phyloP scores from a whole-genome alignment of 257 asterid genomes.

The Sherardia arvensis region DNA sequence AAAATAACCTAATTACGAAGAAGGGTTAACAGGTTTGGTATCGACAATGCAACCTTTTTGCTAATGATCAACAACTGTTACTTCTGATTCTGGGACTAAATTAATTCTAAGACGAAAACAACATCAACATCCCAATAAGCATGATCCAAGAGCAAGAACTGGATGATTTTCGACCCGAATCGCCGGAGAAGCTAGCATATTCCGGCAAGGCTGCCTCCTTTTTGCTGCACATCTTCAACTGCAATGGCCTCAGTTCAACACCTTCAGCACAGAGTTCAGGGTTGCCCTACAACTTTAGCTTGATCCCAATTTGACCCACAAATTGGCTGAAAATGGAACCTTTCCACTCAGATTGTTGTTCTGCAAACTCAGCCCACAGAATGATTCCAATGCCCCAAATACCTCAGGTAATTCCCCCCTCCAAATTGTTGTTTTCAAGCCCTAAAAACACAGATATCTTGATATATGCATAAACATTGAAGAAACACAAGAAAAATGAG shows the following conservation, averaged over 20 bases:
- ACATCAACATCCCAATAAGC: conserved; percentile 19
- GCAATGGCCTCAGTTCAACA: conserved; percentile 35
- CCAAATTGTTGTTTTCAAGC: conserved; percentile 61
- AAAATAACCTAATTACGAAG: neutral
- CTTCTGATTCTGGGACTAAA: neutral
- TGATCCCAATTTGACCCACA: conserved; percentile 46
- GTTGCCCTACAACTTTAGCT: conserved; percentile 78
- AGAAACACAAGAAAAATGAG: too few relatives aligned
- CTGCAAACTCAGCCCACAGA: conserved; percentile 63
- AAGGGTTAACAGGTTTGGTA: conserved; percentile 14
- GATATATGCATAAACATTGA: too few relatives aligned
- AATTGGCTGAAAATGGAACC: conserved; percentile 58
- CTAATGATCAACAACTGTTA: neutral
- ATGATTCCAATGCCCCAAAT: conserved; percentile 39
- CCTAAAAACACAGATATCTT: conserved; percentile 46
- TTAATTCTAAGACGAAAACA: conserved; percentile 4
- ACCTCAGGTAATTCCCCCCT: conserved; percentile 66
- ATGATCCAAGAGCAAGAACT: conserved; percentile 18
- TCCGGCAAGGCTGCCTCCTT: conserved; percentile 19
- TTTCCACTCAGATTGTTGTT: conserved; percentile 72
- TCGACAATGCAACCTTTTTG: conserved; percentile 6
- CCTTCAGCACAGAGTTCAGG: conserved; percentile 53
- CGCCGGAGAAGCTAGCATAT: conserved; percentile 34
- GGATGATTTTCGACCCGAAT: conserved; percentile 5
- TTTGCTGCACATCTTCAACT: conserved; percentile 40